A percentile compares a stretch with the other conserved stretches of the same genome.
Conservation (phyloP, 2,329 filamentous ascomycete genomes). For the Aspergillus ruber region DNA sequence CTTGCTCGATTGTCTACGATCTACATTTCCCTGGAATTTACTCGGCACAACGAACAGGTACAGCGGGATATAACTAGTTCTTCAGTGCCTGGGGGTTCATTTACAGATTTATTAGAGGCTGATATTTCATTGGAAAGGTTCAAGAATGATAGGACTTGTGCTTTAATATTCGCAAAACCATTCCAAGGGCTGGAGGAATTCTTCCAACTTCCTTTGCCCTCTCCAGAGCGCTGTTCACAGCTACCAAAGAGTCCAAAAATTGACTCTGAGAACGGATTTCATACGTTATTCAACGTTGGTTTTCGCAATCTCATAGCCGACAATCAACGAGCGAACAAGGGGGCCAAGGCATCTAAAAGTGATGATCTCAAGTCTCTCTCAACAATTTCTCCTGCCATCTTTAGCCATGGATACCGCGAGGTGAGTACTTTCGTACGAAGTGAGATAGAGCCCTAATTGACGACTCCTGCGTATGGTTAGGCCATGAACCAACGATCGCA, state of each 20-base stretch:
- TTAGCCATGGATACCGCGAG: conserved; percentile 24
- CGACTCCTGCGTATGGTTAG: conserved; percentile 11
- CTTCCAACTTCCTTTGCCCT: neutral
- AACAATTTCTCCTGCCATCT: conserved; percentile 22
- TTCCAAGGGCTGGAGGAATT: neutral
- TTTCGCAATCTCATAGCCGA: conserved; percentile 16
- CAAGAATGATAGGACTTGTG: neutral
- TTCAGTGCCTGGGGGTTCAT: neutral
- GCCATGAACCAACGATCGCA: conserved; percentile 29
- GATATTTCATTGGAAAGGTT: too few relatives aligned
- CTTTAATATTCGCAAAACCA: neutral
- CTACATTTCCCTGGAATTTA: conserved; percentile 14
- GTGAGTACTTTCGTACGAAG: conserved; percentile 10
- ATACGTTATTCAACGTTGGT: conserved; percentile 20
- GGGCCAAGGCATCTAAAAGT: conserved; percentile 2
- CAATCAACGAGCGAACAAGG: neutral
- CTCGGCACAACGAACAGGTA: neutral
- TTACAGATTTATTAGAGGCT: neutral
- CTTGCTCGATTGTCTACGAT: conserved; percentile 15
- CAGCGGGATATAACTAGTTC: neutral
- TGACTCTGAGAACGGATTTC: conserved; percentile 2
- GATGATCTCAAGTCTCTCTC: conserved; percentile 13
- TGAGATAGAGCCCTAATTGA: conserved; percentile 1
- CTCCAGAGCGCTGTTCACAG: too few relatives aligned
- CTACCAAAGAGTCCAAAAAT: neutral